These are phyloP conservation scores for Ceratocystis lukuohia DNA, from an alignment of 2,329 filamentous ascomycete genomes.

Conservation along the genomic window DNA sequence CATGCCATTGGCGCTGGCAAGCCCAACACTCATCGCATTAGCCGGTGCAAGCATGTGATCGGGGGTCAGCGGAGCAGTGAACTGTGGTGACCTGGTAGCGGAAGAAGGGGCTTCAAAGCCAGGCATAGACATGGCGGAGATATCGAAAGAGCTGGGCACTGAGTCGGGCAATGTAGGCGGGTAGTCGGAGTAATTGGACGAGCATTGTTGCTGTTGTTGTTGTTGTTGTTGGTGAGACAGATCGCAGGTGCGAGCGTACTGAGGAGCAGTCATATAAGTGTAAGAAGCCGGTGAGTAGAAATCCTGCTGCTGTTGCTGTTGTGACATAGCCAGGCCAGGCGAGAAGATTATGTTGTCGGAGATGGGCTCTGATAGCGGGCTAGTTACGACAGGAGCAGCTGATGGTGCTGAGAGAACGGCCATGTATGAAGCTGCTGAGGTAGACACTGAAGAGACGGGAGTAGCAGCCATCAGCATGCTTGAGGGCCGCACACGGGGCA, in stretches of 20 bases:
- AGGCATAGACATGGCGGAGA: slow-evolving; percentile 6
- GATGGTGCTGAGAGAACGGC: slow-evolving; percentile 4
- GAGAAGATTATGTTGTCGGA: slow-evolving; percentile 15
- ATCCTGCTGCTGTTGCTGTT: background rate
- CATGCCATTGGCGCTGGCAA: background rate
- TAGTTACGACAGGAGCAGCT: background rate
- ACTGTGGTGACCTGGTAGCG: slow-evolving; percentile 7
- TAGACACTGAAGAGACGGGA: background rate
- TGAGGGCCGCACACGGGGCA: slow-evolving; percentile 11
- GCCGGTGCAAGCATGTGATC: slow-evolving; percentile 3
- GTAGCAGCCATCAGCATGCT: slow-evolving; percentile 11
- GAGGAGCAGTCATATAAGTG: background rate
- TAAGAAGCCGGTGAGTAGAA: slow-evolving; percentile 10
- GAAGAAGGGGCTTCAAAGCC: slow-evolving; percentile 8
- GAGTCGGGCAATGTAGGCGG: slow-evolving; percentile 11
- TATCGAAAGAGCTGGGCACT: slow-evolving; percentile 11
- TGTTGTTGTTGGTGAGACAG: slow-evolving; percentile 12
- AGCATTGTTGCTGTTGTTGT: background rate
- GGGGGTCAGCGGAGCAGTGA: slow-evolving; percentile 10
- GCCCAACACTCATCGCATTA: background rate
- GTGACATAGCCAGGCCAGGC: slow-evolving; percentile 3
- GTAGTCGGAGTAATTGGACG: slow-evolving; percentile 7
- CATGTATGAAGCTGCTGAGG: slow-evolving; percentile 11
- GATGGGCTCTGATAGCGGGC: slow-evolving; percentile 5
- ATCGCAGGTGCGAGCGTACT: background rate